Base-by-base conservation (phyloP, 2,329 filamentous ascomycete species). In the Leptodontidium sp. region DNA sequence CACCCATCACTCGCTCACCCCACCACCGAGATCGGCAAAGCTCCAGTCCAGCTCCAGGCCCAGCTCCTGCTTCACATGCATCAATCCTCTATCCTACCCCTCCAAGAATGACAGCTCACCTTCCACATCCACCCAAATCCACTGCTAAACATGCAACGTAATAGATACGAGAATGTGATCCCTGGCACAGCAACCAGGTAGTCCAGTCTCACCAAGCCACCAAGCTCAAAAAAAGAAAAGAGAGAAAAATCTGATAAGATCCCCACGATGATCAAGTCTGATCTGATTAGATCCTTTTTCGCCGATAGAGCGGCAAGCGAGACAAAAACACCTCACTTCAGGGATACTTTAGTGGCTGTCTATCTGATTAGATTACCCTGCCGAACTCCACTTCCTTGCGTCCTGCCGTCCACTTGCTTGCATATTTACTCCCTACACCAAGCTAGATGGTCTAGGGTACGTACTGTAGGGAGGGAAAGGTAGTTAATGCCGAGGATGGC, bases 241-340 rank as follows among this genome's bases (percentile, higher is more conserved):
- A n/a, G 9, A 12, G 15, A 45, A 59, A 59, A 59, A 59, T 59
- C 38, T 26, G 57, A 59, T 45, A 59, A 59, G 57, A 59, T 59
- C 57, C 47, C n/a, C 47, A 4, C 21, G 32, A 11, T 15, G 11
- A 58, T 24, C 21, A 21, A 21, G 21, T 21, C n/a, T 17, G 21
- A 59, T 59, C 57, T 26, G 57, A 59, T 59, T 45, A 59, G 57
- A 45, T 59, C 8, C 24, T 59, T 59, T 17, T 9, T 11, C 53
- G 7, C 15, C 32, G 15, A 21, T 50, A 50, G n/a, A 50, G 47
- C 47, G n/a, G 47, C 47, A 11, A 50, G 47, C 47, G 29, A 32
- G 29, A 45, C 43, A 14, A 5, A 14, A 45, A 21, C 21, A 21
- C 21, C 21, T 21, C 21, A 21, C 21, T 21, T 21, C 21, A 21